Evolutionary conservation across 768 basidiomycete genomes (phyloP).

Genomic region (Leccinellum albellum): DNA sequence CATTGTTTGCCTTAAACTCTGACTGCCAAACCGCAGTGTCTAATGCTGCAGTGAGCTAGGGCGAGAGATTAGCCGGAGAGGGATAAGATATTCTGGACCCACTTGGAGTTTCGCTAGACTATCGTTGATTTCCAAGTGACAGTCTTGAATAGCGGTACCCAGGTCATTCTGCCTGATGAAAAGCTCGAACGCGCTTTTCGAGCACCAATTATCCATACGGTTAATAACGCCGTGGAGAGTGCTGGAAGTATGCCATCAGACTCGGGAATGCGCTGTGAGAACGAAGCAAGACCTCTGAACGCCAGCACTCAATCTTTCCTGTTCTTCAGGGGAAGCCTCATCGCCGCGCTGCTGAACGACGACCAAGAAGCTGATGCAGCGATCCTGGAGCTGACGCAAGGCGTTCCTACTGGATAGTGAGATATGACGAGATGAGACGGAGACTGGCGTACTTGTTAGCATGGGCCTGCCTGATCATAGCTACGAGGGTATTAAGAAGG

Average conservation of each 20-base stretch:
- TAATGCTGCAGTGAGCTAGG: slow-evolving; percentile 43
- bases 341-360: slow-evolving; percentile 36
- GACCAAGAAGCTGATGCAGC: slow-evolving; percentile 42
- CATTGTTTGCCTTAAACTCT: slow-evolving; percentile 36
- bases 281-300: slow-evolving; percentile 29
- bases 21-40: slow-evolving; percentile 49
- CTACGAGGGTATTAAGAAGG: slow-evolving; percentile 40
- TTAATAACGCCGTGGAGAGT: slow-evolving; percentile 34
- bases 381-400: slow-evolving; percentile 42
- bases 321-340: slow-evolving; percentile 25
- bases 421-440: not conserved
- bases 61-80: slow-evolving; percentile 4
- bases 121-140: slow-evolving; percentile 43
- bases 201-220: slow-evolving; percentile 44
- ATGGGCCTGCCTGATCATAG: slow-evolving; percentile 45
- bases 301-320: slow-evolving; percentile 31
- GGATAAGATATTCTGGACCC: not conserved
- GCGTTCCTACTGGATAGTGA: slow-evolving; percentile 33
- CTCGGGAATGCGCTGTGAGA: not conserved
- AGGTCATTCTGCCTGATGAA: slow-evolving; percentile 47
- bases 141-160: slow-evolving; percentile 40
- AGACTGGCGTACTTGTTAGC: slow-evolving; percentile 41
- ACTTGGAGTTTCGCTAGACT: slow-evolving; percentile 50
- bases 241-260: slow-evolving; percentile 19
- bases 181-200: slow-evolving; percentile 36